Evolutionary conservation across 768 basidiomycete genomes (phyloP).

Genomic region (Boletus sp.): DNA sequence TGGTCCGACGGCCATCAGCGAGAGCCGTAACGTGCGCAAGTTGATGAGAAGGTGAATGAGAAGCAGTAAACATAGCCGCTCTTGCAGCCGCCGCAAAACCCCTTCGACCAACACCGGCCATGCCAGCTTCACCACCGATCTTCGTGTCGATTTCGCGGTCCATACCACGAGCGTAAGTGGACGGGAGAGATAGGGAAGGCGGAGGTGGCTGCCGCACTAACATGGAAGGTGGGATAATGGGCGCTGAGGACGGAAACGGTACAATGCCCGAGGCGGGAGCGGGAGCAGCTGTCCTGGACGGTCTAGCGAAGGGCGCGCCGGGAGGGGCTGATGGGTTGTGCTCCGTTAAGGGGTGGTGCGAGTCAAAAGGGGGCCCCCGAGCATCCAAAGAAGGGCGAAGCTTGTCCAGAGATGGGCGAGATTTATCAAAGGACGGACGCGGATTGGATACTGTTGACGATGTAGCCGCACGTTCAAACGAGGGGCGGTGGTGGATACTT

Average conservation of each 20-base stretch:
- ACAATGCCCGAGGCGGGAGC: constrained; percentile 4
- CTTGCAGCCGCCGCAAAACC: constrained; percentile 76
- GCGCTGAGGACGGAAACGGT: constrained; percentile 16
- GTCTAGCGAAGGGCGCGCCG: constrained; percentile 1
- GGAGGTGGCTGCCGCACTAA: constrained; percentile 20
- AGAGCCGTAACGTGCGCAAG: not conserved
- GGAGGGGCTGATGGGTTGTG: not conserved
- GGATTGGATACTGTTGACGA: constrained; percentile 12
- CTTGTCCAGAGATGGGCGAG: constrained; percentile 16
- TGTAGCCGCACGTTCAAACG: constrained; percentile 16
- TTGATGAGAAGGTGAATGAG: constrained; percentile 14
- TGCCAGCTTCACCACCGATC: constrained; percentile 72
- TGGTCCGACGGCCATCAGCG: constrained; percentile 26
- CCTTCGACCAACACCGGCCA: constrained; percentile 88
- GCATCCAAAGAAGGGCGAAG: constrained; percentile 12
- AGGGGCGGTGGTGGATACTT: constrained; percentile 8
- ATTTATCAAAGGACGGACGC: constrained; percentile 17
- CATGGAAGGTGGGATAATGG: constrained; percentile 1
- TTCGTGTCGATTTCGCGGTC: constrained; percentile 59
- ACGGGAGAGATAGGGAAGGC: constrained; percentile 12
- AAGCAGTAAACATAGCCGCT: constrained; percentile 47
- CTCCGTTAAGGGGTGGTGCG: constrained; percentile 2
- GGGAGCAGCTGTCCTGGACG: constrained; percentile 9
- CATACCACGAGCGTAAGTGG: not conserved
- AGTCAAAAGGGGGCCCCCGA: constrained; percentile 15